Conservation (phyloP, 768 basidiomycete genomes). For the Bullera alba region DNA sequence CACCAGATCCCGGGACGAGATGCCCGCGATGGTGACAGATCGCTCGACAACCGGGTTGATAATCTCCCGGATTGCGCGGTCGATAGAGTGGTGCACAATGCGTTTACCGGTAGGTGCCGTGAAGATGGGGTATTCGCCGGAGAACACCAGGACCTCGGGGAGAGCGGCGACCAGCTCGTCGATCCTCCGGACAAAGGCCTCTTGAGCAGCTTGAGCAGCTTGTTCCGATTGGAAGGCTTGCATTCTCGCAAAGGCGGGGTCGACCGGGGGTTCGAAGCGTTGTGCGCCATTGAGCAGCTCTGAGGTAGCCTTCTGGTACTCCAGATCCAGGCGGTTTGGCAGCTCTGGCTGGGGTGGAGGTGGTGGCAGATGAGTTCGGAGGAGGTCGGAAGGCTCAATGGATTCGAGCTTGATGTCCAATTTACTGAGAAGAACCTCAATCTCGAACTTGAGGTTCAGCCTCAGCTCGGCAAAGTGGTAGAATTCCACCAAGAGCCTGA, state of each 20-base stretch:
- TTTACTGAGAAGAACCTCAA: constrained; percentile 89
- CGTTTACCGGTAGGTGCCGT: constrained; percentile 70
- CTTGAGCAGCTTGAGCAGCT: constrained; percentile 45
- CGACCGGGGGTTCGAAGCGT: constrained; percentile 20
- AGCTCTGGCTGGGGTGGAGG: constrained; percentile 49
- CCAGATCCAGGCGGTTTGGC: constrained; percentile 69
- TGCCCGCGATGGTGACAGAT: constrained; percentile 95
- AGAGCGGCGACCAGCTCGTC: constrained; percentile 51
- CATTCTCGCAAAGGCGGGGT: constrained; percentile 44
- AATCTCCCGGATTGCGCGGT: constrained; percentile 93
- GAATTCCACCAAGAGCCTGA: constrained; percentile 85
- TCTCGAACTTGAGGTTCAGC: constrained; percentile 95
- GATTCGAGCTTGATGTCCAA: constrained; percentile 79
- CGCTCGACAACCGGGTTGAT: constrained; percentile 96
- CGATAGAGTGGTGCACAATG: constrained; percentile 81
- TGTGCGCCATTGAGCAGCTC: constrained; percentile 47
- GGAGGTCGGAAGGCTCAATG: constrained; percentile 72
- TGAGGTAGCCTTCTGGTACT: constrained; percentile 61
- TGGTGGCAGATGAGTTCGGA: constrained; percentile 51
- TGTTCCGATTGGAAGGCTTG: constrained; percentile 66
- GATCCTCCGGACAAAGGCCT: constrained; percentile 42
- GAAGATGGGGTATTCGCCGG: constrained; percentile 65
- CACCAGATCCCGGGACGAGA: constrained; percentile 90
- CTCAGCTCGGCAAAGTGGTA: constrained; percentile 95
- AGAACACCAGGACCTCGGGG: constrained; percentile 68